Evolutionary conservation across 2,329 filamentous ascomycete species (phyloP).

Genomic region (Beauveria medogensis): DNA sequence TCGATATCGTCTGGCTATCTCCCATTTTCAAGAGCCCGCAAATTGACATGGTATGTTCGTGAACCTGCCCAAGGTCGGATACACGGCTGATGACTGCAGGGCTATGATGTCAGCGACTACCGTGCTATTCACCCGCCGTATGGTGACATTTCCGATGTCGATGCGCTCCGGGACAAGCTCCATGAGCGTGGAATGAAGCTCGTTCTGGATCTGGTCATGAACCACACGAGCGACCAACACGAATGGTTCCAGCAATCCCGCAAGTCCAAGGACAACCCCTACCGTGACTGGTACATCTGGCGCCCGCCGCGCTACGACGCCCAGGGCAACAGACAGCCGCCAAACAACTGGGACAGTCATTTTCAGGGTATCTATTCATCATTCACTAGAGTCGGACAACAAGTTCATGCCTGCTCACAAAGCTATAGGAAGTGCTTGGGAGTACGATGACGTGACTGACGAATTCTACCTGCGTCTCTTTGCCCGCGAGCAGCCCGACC

Average conservation of each 20-base stretch:
- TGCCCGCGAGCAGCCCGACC: constrained; percentile 61
- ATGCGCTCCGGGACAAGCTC: constrained; percentile 50
- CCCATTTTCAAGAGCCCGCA: constrained; percentile 46
- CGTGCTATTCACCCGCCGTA: constrained; percentile 57
- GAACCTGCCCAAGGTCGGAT: neutral
- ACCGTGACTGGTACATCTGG: constrained; percentile 61
- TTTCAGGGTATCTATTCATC: constrained; percentile 23
- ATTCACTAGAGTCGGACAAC: neutral
- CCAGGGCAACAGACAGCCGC: constrained; percentile 50
- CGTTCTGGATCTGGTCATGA: constrained; percentile 65
- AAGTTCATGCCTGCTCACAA: neutral
- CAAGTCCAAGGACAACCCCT: constrained; percentile 43
- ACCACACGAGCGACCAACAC: constrained; percentile 56
- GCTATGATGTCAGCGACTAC: constrained; percentile 66
- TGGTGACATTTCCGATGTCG: constrained; percentile 59
- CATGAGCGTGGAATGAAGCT: constrained; percentile 60
- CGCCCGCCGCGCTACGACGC: constrained; percentile 46
- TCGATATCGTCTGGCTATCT: constrained; percentile 50
- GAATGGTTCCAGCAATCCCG: constrained; percentile 50
- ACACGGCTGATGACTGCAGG: constrained; percentile 24
- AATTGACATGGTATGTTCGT: constrained; percentile 47
- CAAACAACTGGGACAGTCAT: constrained; percentile 48
- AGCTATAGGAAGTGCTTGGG: constrained; percentile 33
- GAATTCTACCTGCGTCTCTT: constrained; percentile 62
- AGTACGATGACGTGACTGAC: constrained; percentile 39